phyloP scores from a whole-genome alignment of 1,284 basidiomycete genomes.

The Mycosarcoma maydis region DNA sequence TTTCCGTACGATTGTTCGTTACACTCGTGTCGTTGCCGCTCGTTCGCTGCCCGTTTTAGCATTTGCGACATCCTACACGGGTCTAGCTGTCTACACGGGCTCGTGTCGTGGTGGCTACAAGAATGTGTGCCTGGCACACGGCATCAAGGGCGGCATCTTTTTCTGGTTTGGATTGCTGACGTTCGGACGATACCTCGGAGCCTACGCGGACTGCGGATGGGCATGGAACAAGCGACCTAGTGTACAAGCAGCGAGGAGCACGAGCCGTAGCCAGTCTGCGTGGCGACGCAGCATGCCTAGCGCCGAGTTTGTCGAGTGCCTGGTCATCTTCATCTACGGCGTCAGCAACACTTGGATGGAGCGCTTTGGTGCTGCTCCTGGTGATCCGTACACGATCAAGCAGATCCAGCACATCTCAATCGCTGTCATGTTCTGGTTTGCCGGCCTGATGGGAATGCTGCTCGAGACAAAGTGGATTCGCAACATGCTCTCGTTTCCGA shows the following conservation, averaged over 20 bases:
- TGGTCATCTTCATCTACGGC: conserved; percentile 88
- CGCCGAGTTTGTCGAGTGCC: conserved; percentile 87
- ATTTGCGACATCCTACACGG: conserved; percentile 75
- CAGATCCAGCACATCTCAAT: conserved; percentile 95
- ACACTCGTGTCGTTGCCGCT: conserved; percentile 69
- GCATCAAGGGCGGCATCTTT: conserved; percentile 78
- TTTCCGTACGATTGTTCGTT: conserved; percentile 20
- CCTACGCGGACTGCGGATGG: conserved; percentile 89
- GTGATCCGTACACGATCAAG: conserved; percentile 88
- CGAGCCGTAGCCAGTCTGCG: conserved; percentile 20
- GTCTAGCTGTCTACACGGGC: conserved; percentile 81
- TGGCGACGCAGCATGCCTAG: conserved; percentile 53
- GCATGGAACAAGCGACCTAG: conserved; percentile 79
- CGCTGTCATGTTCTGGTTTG: conserved; percentile 95
- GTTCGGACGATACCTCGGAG: conserved; percentile 90
- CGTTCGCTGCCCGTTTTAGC: conserved; percentile 76
- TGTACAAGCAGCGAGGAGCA: conserved; percentile 5
- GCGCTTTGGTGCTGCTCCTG: conserved; percentile 79
- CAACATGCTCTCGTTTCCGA: conserved; percentile 50
- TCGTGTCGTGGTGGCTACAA: conserved; percentile 73
- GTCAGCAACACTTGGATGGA: conserved; percentile 97
- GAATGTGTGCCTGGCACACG: conserved; percentile 87
- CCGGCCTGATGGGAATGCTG: conserved; percentile 86
- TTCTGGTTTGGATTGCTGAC: conserved; percentile 81
- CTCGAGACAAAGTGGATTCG: conserved; percentile 76